These are phyloP conservation scores for Spirogloea muscicola DNA, from an alignment of 139 green algal species.

Conservation along the genomic window DNA sequence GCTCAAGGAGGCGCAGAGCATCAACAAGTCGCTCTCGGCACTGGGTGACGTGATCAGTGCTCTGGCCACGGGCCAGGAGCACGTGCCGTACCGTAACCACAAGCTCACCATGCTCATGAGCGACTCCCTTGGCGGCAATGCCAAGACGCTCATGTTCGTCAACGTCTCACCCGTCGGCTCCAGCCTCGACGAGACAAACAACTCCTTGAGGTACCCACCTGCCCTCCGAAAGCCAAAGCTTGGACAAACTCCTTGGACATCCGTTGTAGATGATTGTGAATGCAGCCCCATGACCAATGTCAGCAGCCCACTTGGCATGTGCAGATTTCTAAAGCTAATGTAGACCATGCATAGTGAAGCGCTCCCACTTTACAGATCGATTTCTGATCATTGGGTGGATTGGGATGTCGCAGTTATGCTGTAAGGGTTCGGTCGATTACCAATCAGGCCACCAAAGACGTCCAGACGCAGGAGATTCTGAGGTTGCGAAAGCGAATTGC, in stretches of 20 bases:
- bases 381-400: not conserved
- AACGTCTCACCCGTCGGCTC: slow-evolving; percentile 77
- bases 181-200: slow-evolving; percentile 69
- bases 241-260: not conserved
- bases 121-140: slow-evolving; percentile 71
- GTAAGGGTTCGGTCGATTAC: slow-evolving; percentile 88
- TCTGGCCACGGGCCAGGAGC: slow-evolving; percentile 72
- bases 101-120: slow-evolving; percentile 99
- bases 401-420: slow-evolving; percentile 41
- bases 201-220: slow-evolving; percentile 52
- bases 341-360: not conserved
- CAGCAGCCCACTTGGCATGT: not conserved
- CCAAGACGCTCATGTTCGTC: slow-evolving; percentile 65
- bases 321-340: not conserved
- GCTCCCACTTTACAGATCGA: not conserved
- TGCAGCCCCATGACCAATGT: not conserved
- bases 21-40: slow-evolving; percentile 96
- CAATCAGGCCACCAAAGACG: slow-evolving; percentile 80
- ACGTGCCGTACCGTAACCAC: slow-evolving; percentile 97
- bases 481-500: slow-evolving; percentile 78
- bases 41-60: slow-evolving; percentile 94
- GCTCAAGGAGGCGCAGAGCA: slow-evolving; percentile 95
- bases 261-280: slow-evolving; percentile 31
- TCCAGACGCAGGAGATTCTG: slow-evolving; percentile 77
- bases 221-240: too few relatives aligned